These are phyloP conservation scores for Tanozyma kutaoensis DNA, from an alignment of 805 yeast species.

Conservation along the genomic window DNA sequence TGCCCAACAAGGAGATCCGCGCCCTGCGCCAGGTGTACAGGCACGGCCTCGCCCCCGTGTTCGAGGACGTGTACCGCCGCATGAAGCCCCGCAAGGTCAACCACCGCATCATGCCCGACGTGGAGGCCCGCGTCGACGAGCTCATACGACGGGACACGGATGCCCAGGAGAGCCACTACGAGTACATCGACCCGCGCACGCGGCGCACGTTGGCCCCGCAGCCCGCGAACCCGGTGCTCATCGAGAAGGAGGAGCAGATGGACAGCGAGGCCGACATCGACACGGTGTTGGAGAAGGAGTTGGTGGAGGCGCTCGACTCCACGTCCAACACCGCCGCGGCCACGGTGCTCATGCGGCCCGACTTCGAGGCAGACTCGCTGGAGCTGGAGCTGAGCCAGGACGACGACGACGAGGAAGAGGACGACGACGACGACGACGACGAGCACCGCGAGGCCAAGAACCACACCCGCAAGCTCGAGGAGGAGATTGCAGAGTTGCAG, in stretches of 20 bases:
- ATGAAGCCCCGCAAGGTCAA: slow-evolving; percentile 62
- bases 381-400: slow-evolving; percentile 15
- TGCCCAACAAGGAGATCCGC: slow-evolving; percentile 23
- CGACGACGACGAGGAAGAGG: slow-evolving; percentile 35
- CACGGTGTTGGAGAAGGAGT: slow-evolving; percentile 37
- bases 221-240: too few relatives aligned
- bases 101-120: slow-evolving; percentile 58
- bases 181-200: slow-evolving; percentile 39
- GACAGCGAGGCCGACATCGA: slow-evolving; percentile 17
- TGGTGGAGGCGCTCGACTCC: slow-evolving; percentile 40
- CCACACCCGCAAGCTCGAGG: slow-evolving; percentile 63
- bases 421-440: slow-evolving; percentile 39
- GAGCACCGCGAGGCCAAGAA: slow-evolving; percentile 29
- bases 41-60: slow-evolving; percentile 81
- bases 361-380: slow-evolving; percentile 3
- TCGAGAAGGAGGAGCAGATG: slow-evolving; percentile 17
- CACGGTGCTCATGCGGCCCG: slow-evolving; percentile 8
- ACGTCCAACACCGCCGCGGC: slow-evolving; percentile 9
- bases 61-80: slow-evolving; percentile 54
- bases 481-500: slow-evolving; percentile 77
- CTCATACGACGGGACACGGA: slow-evolving; percentile 64
- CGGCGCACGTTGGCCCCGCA: slow-evolving; percentile 7
- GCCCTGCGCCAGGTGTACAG: slow-evolving; percentile 37
- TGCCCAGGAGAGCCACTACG: slow-evolving; percentile 71
- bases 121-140: slow-evolving; percentile 70